These are phyloP conservation scores for Thozetella sp. DNA, from an alignment of 495 filamentous ascomycete species.

Conservation along the genomic window DNA sequence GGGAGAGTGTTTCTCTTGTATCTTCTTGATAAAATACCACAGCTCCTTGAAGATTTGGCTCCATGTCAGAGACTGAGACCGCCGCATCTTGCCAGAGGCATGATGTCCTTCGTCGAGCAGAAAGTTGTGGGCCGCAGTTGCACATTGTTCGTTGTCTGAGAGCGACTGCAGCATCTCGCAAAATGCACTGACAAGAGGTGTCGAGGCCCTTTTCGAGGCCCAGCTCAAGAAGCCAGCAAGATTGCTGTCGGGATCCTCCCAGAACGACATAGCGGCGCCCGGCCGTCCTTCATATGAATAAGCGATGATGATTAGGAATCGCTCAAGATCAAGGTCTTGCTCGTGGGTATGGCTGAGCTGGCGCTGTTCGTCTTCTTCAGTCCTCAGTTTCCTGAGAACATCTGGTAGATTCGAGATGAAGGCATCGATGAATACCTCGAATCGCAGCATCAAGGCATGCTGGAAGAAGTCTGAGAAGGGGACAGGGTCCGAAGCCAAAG, in stretches of 20 bases:
- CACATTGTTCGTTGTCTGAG: constrained; percentile 76
- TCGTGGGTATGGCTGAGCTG: constrained; percentile 69
- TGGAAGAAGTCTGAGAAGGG: constrained; percentile 67
- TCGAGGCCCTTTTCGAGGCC: constrained; percentile 90
- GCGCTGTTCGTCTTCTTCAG: constrained; percentile 87
- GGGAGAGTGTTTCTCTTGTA: constrained; percentile 62
- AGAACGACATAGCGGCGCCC: constrained; percentile 84
- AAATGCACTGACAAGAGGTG: constrained; percentile 90
- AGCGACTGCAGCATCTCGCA: constrained; percentile 92
- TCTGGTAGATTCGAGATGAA: constrained; percentile 96
- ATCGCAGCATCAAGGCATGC: constrained; percentile 68
- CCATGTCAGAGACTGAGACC: constrained; percentile 84
- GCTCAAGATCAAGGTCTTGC: constrained; percentile 81
- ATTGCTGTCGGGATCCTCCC: constrained; percentile 86
- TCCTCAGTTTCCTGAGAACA: constrained; percentile 80
- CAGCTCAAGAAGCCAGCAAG: constrained; percentile 92
- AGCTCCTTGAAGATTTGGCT: constrained; percentile 89
- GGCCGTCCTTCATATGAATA: constrained; percentile 85
- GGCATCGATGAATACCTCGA: constrained; percentile 85
- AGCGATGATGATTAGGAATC: constrained; percentile 88
- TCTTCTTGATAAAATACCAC: constrained; percentile 68
- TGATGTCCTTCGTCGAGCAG: constrained; percentile 82
- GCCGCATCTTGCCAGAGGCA: constrained; percentile 71
- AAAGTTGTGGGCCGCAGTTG: constrained; percentile 81
- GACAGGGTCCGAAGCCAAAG: constrained; percentile 62